Conservation (phyloP, 129 eudicot species). For the Erigeron canadensis region DNA sequence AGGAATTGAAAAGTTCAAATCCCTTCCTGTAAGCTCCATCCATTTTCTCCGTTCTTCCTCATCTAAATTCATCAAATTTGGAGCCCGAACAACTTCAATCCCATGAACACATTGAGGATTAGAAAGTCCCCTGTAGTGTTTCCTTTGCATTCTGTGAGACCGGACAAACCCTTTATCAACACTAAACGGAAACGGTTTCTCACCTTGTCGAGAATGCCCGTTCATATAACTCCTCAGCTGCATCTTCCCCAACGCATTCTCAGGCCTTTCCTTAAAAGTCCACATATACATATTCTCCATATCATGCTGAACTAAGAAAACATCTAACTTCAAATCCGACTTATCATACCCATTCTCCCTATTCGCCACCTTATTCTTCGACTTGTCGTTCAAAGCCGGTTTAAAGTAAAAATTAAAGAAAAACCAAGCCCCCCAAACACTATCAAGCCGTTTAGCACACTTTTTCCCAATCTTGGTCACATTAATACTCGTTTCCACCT, state of each 20-base stretch:
- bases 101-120: slow-evolving; percentile 87
- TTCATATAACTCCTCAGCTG: slow-evolving; percentile 71
- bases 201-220: slow-evolving; percentile 71
- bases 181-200: slow-evolving; percentile 63
- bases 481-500: slow-evolving; percentile 50
- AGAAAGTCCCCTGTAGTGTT: slow-evolving; percentile 70
- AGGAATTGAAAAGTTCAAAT: slow-evolving; percentile 65
- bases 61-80: slow-evolving; percentile 50
- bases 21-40: slow-evolving; percentile 69
- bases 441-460: slow-evolving; percentile 66
- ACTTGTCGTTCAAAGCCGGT: slow-evolving; percentile 60
- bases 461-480: slow-evolving; percentile 66
- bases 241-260: slow-evolving; percentile 72
- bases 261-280: slow-evolving; percentile 70
- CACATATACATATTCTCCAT: slow-evolving; percentile 86
- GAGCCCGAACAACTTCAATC: slow-evolving; percentile 67
- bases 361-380: slow-evolving; percentile 42
- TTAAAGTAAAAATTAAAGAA: slow-evolving; percentile 64
- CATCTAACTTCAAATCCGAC: slow-evolving; percentile 62
- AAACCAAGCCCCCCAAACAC: slow-evolving; percentile 86
- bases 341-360: slow-evolving; percentile 58
- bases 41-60: slow-evolving; percentile 67
- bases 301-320: slow-evolving; percentile 72
- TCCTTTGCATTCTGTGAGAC: slow-evolving; percentile 29
- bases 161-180: slow-evolving; percentile 66